Conservation (phyloP, 1,284 basidiomycete genomes). For the Papiliotrema fonsecae region DNA sequence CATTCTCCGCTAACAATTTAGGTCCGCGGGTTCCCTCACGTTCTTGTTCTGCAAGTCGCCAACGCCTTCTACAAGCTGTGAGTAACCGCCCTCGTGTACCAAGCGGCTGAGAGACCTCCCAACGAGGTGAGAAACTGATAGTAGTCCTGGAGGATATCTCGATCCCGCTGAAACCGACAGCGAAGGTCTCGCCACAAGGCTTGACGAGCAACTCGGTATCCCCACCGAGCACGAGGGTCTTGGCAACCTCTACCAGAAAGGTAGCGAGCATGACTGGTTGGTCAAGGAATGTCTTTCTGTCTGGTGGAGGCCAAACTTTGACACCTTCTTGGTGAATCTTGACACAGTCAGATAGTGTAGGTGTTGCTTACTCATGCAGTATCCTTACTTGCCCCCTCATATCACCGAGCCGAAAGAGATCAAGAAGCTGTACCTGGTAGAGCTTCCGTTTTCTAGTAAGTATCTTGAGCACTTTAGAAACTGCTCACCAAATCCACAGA, state of each 20-base stretch:
- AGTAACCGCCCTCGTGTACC: no score
- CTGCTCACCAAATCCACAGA: slow-evolving; percentile 56
- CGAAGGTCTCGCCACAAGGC: slow-evolving; percentile 76
- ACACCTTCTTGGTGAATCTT: slow-evolving; percentile 86
- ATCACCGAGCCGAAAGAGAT: slow-evolving; percentile 97
- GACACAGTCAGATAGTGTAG: no score
- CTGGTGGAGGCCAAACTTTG: slow-evolving; percentile 97
- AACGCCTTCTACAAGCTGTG: slow-evolving; percentile 98
- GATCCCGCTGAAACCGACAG: slow-evolving; percentile 92
- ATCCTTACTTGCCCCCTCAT: slow-evolving; percentile 94
- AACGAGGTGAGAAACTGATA: not conserved
- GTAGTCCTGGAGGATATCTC: slow-evolving; percentile 93
- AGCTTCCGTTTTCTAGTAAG: slow-evolving; percentile 86
- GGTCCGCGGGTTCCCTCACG: slow-evolving; percentile 88
- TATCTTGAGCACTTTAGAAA: not conserved
- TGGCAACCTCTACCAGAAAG: slow-evolving; percentile 2
- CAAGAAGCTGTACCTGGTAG: slow-evolving; percentile 92
- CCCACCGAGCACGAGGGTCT: slow-evolving; percentile 10
- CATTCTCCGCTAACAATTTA: slow-evolving; percentile 7
- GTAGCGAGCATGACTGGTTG: slow-evolving; percentile 71
- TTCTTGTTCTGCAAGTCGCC: slow-evolving; percentile 95
- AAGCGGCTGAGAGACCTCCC: no score
- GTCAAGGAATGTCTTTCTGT: slow-evolving; percentile 90
- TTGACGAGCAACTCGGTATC: slow-evolving; percentile 77
- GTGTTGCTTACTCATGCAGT: slow-evolving; percentile 54